phyloP scores from a whole-genome alignment of 441 rosid genomes.

The Erodium moschatum region DNA sequence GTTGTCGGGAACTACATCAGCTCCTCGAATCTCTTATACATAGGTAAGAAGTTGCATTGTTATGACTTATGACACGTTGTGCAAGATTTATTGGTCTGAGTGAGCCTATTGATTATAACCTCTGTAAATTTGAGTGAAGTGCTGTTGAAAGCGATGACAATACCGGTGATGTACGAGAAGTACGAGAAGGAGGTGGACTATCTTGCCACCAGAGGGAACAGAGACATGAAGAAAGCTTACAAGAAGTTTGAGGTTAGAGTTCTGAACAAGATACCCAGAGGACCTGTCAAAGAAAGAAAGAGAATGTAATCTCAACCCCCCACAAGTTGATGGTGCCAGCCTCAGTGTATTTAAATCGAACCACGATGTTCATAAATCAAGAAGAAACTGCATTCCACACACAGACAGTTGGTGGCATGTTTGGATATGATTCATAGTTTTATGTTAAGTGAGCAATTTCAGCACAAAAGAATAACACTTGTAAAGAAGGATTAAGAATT shows the following conservation, averaged over 20 bases:
- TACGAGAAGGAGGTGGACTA: constrained; percentile 59
- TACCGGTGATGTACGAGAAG: constrained; percentile 53
- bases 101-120: neutral
- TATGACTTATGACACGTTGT: too few relatives aligned
- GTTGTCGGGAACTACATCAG: constrained; percentile 35
- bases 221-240: constrained; percentile 34
- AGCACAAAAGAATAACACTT: neutral
- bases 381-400: neutral
- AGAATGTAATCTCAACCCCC: neutral
- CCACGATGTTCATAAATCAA: neutral
- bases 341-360: too few relatives aligned
- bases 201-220: constrained; percentile 26
- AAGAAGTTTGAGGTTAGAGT: constrained; percentile 43
- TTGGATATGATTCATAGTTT: neutral
- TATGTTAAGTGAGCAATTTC: neutral
- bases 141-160: constrained; percentile 33
- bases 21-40: constrained; percentile 34
- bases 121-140: constrained; percentile 19
- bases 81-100: neutral
- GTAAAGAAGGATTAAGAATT: too few relatives aligned
- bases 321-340: neutral
- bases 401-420: neutral
- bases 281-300: constrained; percentile 49
- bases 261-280: constrained; percentile 80
- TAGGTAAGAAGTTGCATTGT: constrained; percentile 23